Conservation (phyloP, 768 basidiomycete genomes). For the Russula dissimulans region DNA sequence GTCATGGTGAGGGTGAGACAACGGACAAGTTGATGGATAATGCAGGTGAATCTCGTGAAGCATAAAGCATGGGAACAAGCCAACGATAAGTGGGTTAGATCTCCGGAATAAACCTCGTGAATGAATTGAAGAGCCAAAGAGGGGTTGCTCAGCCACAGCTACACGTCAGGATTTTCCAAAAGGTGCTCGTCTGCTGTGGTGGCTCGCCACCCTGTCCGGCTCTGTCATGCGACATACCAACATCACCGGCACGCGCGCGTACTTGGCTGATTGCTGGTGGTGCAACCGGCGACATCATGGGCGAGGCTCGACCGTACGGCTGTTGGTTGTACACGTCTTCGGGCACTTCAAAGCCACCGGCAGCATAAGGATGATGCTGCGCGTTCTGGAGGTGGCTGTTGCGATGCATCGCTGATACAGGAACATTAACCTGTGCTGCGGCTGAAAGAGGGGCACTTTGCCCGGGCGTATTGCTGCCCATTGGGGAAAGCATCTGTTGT, state of each 20-base stretch:
- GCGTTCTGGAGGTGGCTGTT: constrained; percentile 32
- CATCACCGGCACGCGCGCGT: constrained; percentile 60
- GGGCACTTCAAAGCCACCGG: constrained; percentile 46
- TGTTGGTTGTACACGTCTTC: constrained; percentile 56
- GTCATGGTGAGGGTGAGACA: neutral
- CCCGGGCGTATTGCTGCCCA: constrained; percentile 38
- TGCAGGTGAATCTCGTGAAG: neutral
- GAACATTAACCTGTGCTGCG: constrained; percentile 66
- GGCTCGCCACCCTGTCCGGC: constrained; percentile 50
- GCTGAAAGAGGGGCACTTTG: constrained; percentile 64
- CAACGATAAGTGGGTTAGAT: constrained; percentile 6
- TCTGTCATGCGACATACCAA: constrained; percentile 53
- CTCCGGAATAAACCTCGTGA: constrained; percentile 11
- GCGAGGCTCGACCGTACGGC: constrained; percentile 70
- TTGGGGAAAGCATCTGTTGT: constrained; percentile 51
- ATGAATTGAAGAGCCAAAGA: neutral
- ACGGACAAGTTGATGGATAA: neutral
- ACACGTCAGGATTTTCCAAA: constrained; percentile 69
- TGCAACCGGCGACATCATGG: constrained; percentile 68
- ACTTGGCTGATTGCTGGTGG: constrained; percentile 67
- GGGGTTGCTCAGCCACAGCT: constrained; percentile 45
- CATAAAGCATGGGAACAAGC: neutral
- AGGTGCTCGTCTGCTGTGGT: constrained; percentile 39
- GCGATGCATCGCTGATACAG: constrained; percentile 44
- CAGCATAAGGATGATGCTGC: constrained; percentile 74